Evolutionary conservation across 805 yeast species (phyloP).

Genomic region (Lachancea sp.): DNA sequence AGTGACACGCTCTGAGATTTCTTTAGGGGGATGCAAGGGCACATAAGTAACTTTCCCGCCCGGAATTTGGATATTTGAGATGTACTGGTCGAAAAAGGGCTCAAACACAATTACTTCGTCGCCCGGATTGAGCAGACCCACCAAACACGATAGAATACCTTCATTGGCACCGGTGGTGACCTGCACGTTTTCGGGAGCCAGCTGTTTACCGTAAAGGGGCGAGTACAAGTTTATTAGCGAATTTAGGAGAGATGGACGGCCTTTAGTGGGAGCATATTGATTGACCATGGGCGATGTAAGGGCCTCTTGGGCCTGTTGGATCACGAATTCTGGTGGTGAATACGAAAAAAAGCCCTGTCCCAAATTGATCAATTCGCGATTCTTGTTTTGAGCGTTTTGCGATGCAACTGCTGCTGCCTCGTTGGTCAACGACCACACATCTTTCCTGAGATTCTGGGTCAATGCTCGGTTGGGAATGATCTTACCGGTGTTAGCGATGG

Average conservation of each 20-base stretch:
- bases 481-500: constrained; percentile 7
- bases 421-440: constrained; percentile 92
- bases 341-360: constrained; percentile 98
- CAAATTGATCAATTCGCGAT: constrained; percentile 76
- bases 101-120: constrained; percentile 96
- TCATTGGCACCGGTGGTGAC: constrained; percentile 97
- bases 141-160: constrained; percentile 79
- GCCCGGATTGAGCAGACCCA: constrained; percentile 77
- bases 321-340: constrained; percentile 90
- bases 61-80: constrained; percentile 85
- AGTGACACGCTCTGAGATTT: constrained; percentile 54
- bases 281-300: constrained; percentile 67
- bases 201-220: constrained; percentile 54
- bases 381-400: constrained; percentile 41
- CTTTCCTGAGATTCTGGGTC: constrained; percentile 60
- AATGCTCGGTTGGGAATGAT: constrained; percentile 43
- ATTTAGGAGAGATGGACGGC: constrained; percentile 68
- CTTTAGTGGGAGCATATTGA: constrained; percentile 90
- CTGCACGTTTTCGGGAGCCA: constrained; percentile 40
- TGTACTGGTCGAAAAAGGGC: constrained; percentile 96
- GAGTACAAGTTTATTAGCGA: constrained; percentile 69
- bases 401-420: constrained; percentile 89
- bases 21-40: constrained; percentile 76
- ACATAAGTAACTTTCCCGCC: constrained; percentile 91
- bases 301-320: constrained; percentile 73